A percentile compares a stretch with the other conserved stretches of the same genome.
Evolutionary conservation across 2,329 filamentous ascomycete genomes (phyloP).

Genomic region (Daldinia sp.): DNA sequence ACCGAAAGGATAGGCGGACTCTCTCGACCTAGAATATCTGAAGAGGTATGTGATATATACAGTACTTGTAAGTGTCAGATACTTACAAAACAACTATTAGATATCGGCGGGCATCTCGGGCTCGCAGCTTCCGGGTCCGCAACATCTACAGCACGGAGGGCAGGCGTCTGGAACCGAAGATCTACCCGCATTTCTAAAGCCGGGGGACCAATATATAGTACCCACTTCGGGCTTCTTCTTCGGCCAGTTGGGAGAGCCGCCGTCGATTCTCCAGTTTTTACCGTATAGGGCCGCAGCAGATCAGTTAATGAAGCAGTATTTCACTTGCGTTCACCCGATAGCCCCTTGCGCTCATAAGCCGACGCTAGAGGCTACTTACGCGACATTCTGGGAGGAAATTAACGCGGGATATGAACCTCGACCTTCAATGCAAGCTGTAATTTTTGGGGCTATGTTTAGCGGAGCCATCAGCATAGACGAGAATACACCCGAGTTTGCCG

Average conservation of each 20-base stretch:
- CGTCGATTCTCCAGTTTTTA: slow-evolving; percentile 69
- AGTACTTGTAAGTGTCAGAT: slow-evolving; percentile 14
- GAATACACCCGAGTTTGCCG: slow-evolving; percentile 64
- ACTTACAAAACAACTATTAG: slow-evolving; percentile 42
- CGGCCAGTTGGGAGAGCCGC: slow-evolving; percentile 61
- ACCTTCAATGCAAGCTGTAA: slow-evolving; percentile 73
- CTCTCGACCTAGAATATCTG: slow-evolving; percentile 75
- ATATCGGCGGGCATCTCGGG: slow-evolving; percentile 54
- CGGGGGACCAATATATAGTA: slow-evolving; percentile 74
- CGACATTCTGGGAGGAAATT: slow-evolving; percentile 74
- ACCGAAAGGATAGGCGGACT: slow-evolving; percentile 81
- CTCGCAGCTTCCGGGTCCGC: slow-evolving; percentile 38
- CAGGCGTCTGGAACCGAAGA: slow-evolving; percentile 46
- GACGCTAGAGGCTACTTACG: slow-evolving; percentile 74
- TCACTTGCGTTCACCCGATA: slow-evolving; percentile 74
- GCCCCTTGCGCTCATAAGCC: slow-evolving; percentile 75
- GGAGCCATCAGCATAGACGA: slow-evolving; percentile 75
- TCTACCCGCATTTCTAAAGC: slow-evolving; percentile 68
- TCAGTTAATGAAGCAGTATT: slow-evolving; percentile 74
- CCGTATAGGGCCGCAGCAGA: slow-evolving; percentile 70
- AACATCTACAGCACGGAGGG: slow-evolving; percentile 39
- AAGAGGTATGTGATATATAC: slow-evolving; percentile 67
- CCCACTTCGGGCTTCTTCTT: slow-evolving; percentile 77
- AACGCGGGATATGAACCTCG: slow-evolving; percentile 70
- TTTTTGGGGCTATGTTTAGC: slow-evolving; percentile 78